A percentile compares a stretch with the other conserved stretches of the same genome.
Conservation (phyloP, 208 protist genomes). For the Trypanosoma brucei region DNA sequence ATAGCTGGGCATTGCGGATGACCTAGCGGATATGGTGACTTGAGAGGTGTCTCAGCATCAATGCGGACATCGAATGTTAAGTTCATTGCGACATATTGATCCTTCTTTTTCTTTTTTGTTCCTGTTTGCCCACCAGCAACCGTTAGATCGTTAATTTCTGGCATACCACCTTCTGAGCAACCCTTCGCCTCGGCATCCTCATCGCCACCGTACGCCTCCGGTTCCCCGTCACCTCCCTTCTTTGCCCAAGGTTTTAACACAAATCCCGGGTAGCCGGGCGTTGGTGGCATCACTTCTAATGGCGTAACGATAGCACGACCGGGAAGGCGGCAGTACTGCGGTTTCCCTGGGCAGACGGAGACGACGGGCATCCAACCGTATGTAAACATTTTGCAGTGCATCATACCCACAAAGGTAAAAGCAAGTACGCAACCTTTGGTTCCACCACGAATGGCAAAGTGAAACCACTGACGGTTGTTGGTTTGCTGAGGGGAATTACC, state of each 20-base stretch:
- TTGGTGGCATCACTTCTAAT: conserved; percentile 67
- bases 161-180: conserved; percentile 9
- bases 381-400: conserved; percentile 84
- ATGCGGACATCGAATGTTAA: conserved; percentile 78
- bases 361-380: conserved; percentile 82
- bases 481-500: conserved; percentile 74
- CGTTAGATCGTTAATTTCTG: conserved; percentile 18
- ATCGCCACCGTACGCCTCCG: conserved; percentile 18
- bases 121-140: conserved; percentile 21
- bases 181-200: conserved; percentile 15
- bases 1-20: conserved; percentile 50
- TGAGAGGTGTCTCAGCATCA: conserved; percentile 44
- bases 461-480: conserved; percentile 91
- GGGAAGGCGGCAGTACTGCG: conserved; percentile 58
- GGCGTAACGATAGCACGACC: conserved; percentile 57
- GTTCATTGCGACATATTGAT: conserved; percentile 70
- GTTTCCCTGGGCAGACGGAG: conserved; percentile 41
- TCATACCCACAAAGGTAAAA: conserved; percentile 78
- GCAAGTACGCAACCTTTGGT: conserved; percentile 43
- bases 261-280: conserved; percentile 70
- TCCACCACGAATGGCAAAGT: conserved; percentile 86
- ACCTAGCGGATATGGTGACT: conserved; percentile 33
- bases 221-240: conserved; percentile 7
- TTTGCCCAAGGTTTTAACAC: conserved; percentile 40
- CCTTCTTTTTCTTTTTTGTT: conserved; percentile 46